Conservation (phyloP, 2,329 filamentous ascomycete genomes). For the Colletotrichum eleusines region DNA sequence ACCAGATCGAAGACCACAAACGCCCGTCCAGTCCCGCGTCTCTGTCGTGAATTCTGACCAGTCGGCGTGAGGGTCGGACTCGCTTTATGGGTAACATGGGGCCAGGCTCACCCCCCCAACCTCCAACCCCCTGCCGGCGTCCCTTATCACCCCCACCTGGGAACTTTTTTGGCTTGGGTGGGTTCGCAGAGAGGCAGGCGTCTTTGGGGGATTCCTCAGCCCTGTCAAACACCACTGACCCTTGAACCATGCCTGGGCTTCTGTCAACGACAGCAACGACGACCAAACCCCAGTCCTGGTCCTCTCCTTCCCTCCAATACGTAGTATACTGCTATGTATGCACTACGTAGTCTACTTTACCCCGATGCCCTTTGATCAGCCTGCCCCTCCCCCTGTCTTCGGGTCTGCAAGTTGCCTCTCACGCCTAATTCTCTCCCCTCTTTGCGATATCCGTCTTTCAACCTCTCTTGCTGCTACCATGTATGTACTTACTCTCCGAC, state of each 20-base stretch:
- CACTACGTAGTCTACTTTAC: conserved; percentile 19
- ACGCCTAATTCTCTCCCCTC: not conserved
- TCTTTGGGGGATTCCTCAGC: conserved; percentile 29
- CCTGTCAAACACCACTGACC: conserved; percentile 7
- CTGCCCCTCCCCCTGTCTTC: too few species aligned
- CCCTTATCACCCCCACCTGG: conserved; percentile 40
- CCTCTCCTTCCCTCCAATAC: not conserved
- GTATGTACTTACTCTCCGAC: not conserved
- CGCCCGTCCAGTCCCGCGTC: conserved; percentile 33
- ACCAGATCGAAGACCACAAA: conserved; percentile 40
- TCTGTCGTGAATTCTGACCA: conserved; percentile 15
- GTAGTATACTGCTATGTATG: too few species aligned
- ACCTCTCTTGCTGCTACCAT: too few species aligned
- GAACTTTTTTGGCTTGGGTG: conserved; percentile 40
- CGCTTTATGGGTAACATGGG: not conserved
- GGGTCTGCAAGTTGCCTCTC: too few species aligned
- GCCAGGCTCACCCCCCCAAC: too few species aligned
- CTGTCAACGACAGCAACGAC: not conserved
- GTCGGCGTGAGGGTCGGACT: not conserved
- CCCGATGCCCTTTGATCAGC: conserved; percentile 18
- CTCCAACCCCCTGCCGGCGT: too few species aligned
- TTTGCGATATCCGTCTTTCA: not conserved
- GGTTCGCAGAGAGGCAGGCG: not conserved
- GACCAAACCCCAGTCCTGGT: not conserved
- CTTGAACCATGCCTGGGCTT: too few species aligned